Conservation (phyloP, 805 yeast species). For the Candida stauntonica region DNA sequence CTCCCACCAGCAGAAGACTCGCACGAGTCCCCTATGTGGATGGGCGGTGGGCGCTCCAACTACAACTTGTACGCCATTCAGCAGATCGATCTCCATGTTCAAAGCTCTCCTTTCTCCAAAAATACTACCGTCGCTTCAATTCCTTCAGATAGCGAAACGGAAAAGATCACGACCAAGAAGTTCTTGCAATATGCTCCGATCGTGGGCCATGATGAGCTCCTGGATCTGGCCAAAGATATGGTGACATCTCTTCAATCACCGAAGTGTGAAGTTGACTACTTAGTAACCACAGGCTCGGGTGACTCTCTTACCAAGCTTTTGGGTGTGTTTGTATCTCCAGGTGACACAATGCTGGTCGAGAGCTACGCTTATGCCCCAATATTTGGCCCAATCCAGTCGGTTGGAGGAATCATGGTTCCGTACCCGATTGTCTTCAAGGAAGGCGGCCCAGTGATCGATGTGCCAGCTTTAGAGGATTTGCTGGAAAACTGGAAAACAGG, state of each 20-base stretch:
- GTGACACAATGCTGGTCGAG: constrained; percentile 55
- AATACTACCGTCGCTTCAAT: constrained; percentile 2
- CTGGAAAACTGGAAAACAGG: constrained; percentile 39
- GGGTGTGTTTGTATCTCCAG: constrained; percentile 44
- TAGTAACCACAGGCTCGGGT: constrained; percentile 47
- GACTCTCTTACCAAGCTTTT: constrained; percentile 49
- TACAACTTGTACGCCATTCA: constrained; percentile 6
- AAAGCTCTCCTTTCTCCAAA: constrained; percentile 2
- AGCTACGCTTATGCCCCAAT: constrained; percentile 66
- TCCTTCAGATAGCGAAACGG: constrained; percentile 1
- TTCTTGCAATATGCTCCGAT: constrained; percentile 9
- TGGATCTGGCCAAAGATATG: constrained; percentile 50
- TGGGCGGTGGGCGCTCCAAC: constrained; percentile 13
- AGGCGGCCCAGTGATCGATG: constrained; percentile 34
- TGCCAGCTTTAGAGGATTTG: constrained; percentile 42
- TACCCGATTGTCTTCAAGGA: constrained; percentile 36
- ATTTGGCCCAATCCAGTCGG: constrained; percentile 33
- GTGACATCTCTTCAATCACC: constrained; percentile 35
- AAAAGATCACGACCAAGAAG: constrained; percentile 1
- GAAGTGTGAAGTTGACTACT: constrained; percentile 32
- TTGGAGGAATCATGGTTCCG: constrained; percentile 34
- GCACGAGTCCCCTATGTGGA: constrained; percentile 9
- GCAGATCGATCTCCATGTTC: constrained; percentile 13
- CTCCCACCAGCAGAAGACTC: constrained; percentile 10
- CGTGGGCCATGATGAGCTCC: constrained; percentile 62